Base-by-base conservation (phyloP, 495 filamentous ascomycete species). In the Astrothelium subdiscretum region DNA sequence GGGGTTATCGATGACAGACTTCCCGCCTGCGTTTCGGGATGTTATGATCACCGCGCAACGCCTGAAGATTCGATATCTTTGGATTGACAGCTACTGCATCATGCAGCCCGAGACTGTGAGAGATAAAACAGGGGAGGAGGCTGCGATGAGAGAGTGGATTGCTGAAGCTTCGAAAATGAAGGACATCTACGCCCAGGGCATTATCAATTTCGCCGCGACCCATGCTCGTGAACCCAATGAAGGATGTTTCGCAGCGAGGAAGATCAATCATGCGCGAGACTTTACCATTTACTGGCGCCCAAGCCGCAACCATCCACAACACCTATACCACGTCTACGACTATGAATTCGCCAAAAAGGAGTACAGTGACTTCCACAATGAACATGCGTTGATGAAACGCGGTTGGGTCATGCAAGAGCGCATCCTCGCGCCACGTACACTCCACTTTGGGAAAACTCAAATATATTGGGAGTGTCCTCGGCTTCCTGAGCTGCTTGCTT, bases 341-440 rank as follows among this genome's bases (percentile, higher is more conserved):
- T 3, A 8, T 10, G 18, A 48, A 10, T n/a, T 48, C 42, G 42
- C 18, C 42, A n/a, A 11, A 18, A 3, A 3, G 8, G 18, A 48
- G 42, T 3, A 11, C 42, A n/a, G 20, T 15, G 18, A 48, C 42
- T 48, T 11, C 18, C 18, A 18, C 18, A 10, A 8, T 20, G 42
- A 48, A 48, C 5, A 48, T 20, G 42, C 42, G 8, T 20, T 62
- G 26, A 35, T 26, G 24, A 22, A 22, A 29, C 42, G 67, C 26
- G 67, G 63, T 20, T 69, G 66, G 67, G 63, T 63, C 27, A 38
- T 68, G 18, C 66, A 69, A 31, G 67, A 69, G 35, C 59, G 63
- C 3, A 51, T 69, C 3, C 59, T 69, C 11, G 51, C 67, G 20
- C 59, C 52, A 6, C 40, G 66, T 13, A 62, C 57, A 13, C 64